Evolutionary conservation across 2,329 filamentous ascomycete species (phyloP), one percentile per base, ranked within the genome.

Genomic region (Penicillium palitans): DNA sequence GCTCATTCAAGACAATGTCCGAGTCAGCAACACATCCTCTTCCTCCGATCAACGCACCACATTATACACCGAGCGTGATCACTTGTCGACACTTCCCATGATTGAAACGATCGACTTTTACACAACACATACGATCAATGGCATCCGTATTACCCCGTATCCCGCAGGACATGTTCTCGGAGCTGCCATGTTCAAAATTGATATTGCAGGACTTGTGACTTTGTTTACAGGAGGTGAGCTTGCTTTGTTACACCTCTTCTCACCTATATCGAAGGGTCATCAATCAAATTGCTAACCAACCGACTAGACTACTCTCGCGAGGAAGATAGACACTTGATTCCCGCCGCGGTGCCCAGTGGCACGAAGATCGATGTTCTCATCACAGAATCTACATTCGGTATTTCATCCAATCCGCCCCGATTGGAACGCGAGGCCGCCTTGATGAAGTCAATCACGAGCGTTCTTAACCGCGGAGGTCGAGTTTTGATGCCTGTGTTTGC

Each of bases 91-190:
- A 0, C 93, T 98, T 60, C 90, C 92, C 12, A 85, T 90, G 75
- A 99, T 99, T 69, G 93, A 99, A 75, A 93, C 95, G 13, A 97
- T 99, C 70, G 93, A 97, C 74, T 99, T 97, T 78, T 90, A 98
- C 75, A 98, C 95, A 7, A 99, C 95, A 7, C 93, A 99, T 70
- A 97, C 93, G 9, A 93, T 98, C 63, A 95, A 93, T 35, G 96
- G 92, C 39, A 96, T 99, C 66, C 89, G 92, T 54, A 96, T 99
- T 68, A 99, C 95, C 0, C 95, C 95, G 17, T 98, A 96, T 68
- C 95, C 96, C 3, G 95, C 95, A 8, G 95, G 95, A 25, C 95
- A 99, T 79, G 95, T 99, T n/a, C 84, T 99, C 10, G 95, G 95
- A 40, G 95, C 95, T 13, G 95, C 95, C 68, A 99, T 99, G 95